Percentiles rank a stretch among this genome's conserved stretches.
Evolutionary conservation across 345 rosid genomes (phyloP).

Genomic region (Sonneratia alba): DNA sequence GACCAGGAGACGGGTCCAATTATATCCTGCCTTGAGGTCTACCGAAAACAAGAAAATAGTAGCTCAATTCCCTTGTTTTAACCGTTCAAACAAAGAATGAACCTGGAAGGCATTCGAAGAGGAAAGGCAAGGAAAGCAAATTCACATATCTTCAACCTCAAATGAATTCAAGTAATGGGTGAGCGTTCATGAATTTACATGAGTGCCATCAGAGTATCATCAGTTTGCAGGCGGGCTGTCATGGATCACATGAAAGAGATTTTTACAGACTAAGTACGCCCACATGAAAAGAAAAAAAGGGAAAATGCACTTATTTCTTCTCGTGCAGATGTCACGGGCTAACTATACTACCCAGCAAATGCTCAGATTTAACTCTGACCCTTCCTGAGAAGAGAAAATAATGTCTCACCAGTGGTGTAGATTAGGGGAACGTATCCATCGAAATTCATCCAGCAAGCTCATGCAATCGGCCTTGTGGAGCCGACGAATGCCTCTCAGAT

Average conservation of each 20-base stretch:
- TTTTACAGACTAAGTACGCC: neutral
- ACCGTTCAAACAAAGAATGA: too few relatives aligned
- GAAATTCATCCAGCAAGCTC: neutral
- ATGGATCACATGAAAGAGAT: neutral
- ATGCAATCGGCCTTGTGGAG: neutral
- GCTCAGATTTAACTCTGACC: neutral
- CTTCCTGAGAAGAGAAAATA: neutral
- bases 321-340: neutral
- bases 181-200: neutral
- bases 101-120: neutral
- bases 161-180: neutral
- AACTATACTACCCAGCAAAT: neutral
- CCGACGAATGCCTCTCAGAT: neutral
- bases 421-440: neutral
- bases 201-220: neutral
- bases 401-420: neutral
- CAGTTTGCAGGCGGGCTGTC: neutral
- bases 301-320: conserved; percentile 1
- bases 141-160: neutral
- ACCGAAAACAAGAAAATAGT: too few relatives aligned
- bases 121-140: neutral
- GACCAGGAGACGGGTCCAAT: too few relatives aligned
- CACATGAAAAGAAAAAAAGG: neutral
- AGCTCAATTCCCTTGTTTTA: too few relatives aligned
- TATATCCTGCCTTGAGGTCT: too few relatives aligned